Percentiles rank a stretch among this genome's conserved stretches.
phyloP scores from a whole-genome alignment of 2,329 filamentous ascomycete species.

The Ascochyta viciae-villosae region DNA sequence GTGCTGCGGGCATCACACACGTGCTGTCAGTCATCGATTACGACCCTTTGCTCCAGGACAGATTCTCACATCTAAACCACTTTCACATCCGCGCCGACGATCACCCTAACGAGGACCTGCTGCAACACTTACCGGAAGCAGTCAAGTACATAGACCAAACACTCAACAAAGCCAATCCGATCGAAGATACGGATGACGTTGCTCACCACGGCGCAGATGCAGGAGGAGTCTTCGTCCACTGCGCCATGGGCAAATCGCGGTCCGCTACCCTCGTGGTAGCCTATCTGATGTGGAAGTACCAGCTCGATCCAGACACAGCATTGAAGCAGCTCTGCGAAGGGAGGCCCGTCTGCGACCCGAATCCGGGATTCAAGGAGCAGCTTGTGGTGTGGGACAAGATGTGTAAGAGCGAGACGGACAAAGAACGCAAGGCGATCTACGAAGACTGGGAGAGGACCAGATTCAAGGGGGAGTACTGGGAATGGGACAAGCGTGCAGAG shows the following conservation, averaged over 20 bases:
- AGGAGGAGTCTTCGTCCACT: constrained; percentile 42
- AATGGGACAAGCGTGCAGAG: constrained; percentile 42
- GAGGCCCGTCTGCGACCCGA: constrained; percentile 44
- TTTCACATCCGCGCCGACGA: constrained; percentile 43
- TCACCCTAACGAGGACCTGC: constrained; percentile 40
- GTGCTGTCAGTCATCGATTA: constrained; percentile 45
- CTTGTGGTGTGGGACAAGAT: constrained; percentile 38
- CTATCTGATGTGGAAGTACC: constrained; percentile 43
- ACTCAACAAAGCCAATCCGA: constrained; percentile 8
- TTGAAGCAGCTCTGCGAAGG: constrained; percentile 42
- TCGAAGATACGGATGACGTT: background rate
- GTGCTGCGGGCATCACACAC: constrained; percentile 41
- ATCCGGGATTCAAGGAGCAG: constrained; percentile 46
- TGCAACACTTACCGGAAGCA: constrained; percentile 33
- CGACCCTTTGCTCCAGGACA: constrained; percentile 35
- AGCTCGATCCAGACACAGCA: constrained; percentile 23
- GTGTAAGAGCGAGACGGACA: constrained; percentile 28
- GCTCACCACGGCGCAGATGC: background rate
- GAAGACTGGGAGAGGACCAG: constrained; percentile 41
- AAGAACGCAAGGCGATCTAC: constrained; percentile 38
- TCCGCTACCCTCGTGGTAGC: constrained; percentile 43
- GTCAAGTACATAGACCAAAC: constrained; percentile 35
- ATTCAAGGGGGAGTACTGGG: constrained; percentile 47
- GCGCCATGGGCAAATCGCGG: constrained; percentile 46
- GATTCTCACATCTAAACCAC: constrained; percentile 38